A percentile compares a stretch with the other conserved stretches of the same genome.
These are phyloP conservation scores for Hyphodiscus sp. DNA, from an alignment of 2,329 filamentous ascomycete species.

Conservation along the genomic window DNA sequence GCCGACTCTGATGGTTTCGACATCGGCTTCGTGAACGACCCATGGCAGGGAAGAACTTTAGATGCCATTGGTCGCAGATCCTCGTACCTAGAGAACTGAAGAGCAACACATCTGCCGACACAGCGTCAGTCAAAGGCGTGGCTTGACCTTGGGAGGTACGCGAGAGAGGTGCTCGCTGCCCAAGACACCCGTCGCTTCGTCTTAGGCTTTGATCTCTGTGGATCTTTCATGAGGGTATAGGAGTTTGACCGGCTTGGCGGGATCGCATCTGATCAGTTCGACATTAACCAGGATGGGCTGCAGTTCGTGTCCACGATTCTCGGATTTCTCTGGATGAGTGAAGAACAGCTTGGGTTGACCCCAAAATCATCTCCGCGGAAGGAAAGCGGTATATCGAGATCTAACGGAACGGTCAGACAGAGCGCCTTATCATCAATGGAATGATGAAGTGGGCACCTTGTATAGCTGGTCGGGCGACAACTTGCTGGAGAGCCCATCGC, in stretches of 20 bases:
- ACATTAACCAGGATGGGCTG: conserved; percentile 38
- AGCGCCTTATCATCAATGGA: no score
- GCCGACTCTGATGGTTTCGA: no score
- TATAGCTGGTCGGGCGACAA: no score
- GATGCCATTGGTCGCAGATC: conserved; percentile 36
- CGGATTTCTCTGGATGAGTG: not conserved
- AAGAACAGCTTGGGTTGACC: no score
- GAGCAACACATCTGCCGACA: conserved; percentile 37
- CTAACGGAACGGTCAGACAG: no score
- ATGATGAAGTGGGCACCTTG: no score
- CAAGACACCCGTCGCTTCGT: conserved; percentile 34
- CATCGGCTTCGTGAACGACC: conserved; percentile 30
- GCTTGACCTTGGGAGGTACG: conserved; percentile 35
- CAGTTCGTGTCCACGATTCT: conserved; percentile 34
- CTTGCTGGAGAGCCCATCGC: no score
- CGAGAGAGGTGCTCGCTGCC: conserved; percentile 36
- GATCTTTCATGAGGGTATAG: conserved; percentile 24
- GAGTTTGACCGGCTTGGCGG: conserved; percentile 30
- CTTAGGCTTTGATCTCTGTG: conserved; percentile 23
- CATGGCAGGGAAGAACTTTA: conserved; percentile 21
- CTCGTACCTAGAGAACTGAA: conserved; percentile 41
- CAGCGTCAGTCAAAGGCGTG: conserved; percentile 30
- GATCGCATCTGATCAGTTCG: conserved; percentile 37
- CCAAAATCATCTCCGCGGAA: no score
- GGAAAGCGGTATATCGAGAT: no score